Percentiles rank a stretch among this genome's conserved stretches.
These are phyloP conservation scores for Prunus yedoensis DNA, from an alignment of 331 rosid species.

Conservation along the genomic window DNA sequence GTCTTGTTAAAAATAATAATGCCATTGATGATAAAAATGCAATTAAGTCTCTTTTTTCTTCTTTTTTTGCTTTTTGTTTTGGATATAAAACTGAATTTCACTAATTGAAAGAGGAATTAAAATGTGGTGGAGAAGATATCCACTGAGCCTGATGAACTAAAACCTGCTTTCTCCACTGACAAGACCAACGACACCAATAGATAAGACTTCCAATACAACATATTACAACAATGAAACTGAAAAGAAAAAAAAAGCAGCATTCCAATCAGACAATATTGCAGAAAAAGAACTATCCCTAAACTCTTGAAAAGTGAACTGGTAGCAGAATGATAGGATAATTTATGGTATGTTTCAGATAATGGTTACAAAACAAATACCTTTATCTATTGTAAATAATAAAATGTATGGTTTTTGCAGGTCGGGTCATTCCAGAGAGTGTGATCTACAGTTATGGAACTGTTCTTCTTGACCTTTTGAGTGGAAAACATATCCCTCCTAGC, in stretches of 20 bases:
- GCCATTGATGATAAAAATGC: neutral
- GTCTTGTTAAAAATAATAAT: neutral
- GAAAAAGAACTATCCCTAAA: neutral
- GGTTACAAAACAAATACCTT: neutral
- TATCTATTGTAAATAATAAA: neutral
- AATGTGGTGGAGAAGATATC: neutral
- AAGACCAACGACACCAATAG: neutral
- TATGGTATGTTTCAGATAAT: neutral
- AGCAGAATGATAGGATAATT: neutral
- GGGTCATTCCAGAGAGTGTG: slow-evolving; percentile 53
- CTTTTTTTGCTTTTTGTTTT: neutral
- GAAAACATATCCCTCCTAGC: slow-evolving; percentile 79
- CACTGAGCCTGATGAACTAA: neutral
- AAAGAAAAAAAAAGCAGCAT: neutral
- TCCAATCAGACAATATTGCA: neutral
- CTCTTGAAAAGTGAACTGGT: neutral
- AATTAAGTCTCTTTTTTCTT: neutral
- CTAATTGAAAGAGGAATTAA: neutral
- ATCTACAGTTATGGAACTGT: slow-evolving; percentile 49
- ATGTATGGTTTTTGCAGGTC: slow-evolving; percentile 27
- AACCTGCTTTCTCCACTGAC: neutral
- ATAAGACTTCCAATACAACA: neutral
- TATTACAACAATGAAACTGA: neutral
- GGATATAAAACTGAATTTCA: neutral
- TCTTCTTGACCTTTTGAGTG: slow-evolving; percentile 44